Base-by-base conservation (phyloP, 345 rosid species). In the Hevea brasiliensis region DNA sequence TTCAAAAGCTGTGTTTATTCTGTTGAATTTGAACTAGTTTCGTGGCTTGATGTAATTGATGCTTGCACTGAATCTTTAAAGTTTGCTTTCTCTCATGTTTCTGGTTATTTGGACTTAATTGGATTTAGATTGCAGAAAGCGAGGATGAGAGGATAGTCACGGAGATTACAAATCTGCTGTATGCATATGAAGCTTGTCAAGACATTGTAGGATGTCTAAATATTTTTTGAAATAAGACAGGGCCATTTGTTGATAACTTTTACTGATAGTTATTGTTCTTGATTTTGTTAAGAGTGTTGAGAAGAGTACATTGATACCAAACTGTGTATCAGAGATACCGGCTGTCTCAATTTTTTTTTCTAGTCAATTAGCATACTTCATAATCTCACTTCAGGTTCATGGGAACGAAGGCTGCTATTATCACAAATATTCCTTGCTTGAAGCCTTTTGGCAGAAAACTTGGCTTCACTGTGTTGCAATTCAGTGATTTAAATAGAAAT, bases 361-460 rank as follows among this genome's bases (percentile, higher is more conserved):
- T n/a, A n/a, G n/a, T n/a, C n/a, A n/a, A n/a, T n/a, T n/a, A n/a
- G 64, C 57, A 24, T 71, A 51, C 23, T 67, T 68, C 40, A 44
- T 61, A 21, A 40, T 69, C 69, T 17, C 37, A 45, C 40, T 64
- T 71, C 81, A 94, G 97, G 84, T 94, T 90, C 74, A 86, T 87
- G 97, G 97, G 94, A 71, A 73, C 92, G 87, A 94, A 75, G 83
- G 88, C 91, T 77, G 92, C 94, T 74, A 48, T 89, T 42, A 71
- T 92, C 37, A 89, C 92, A 0, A 84, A 83, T 66, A 81, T 73
- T 72, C 72, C 84, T 23, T 53, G 71, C 53, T 74, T 83, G 85
- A 81, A 54, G 66, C 87, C 89, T 65, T 89, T 92, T 14, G 86
- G 81, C 56, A 82, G 74, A 61, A 79, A 82, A 75, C 79, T 90